Base-by-base conservation (phyloP, 371 early-diverging fungal genomes). In the Dentiscutata heterogama region DNA sequence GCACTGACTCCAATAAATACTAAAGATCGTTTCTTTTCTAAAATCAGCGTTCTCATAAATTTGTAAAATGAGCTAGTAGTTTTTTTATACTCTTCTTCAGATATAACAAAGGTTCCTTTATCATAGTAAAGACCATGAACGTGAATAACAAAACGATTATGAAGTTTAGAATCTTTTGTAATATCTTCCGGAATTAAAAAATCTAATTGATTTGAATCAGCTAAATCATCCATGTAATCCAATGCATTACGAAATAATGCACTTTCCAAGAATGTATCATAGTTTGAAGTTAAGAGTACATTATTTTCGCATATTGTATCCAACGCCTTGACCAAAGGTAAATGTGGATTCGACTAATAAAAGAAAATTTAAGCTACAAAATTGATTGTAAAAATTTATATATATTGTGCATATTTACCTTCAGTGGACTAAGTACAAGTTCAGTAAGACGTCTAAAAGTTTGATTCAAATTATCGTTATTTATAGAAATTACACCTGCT, bases 121-220 rank as follows among this genome's bases (percentile, higher is more conserved):
- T 60, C 60, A 60, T 60, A 60, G 10, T 60, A 60, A 60, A 60
- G 60, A 22, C 60, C 60, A n/a, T 60, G 60, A 20, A 60, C n/a
- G n/a, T 60, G 60, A 60, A 60, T 60, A 60, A 60, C 60, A 25
- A 60, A 60, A 60, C 60, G 60, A 20, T 20, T 22, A n/a, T 60
- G 60, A 60, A 60, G 3, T 60, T 25, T 25, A 22, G 3, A 60
- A 60, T 60, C 60, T n/a, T 20, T 20, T 60, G 4, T n/a, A n/a
- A 22, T 5, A 60, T 60, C 60, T 10, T 60, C 11, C 6, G 60
- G 60, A 60, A 60, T 60, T 8, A 60, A 7, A 6, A n/a, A 60
- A 60, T 60, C n/a, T n/a, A 60, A 60, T 60, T 60, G 60, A 22
- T n/a, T 60, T 4, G 25, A 22, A n/a, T 60, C 60, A 22, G 60